phyloP scores from a whole-genome alignment of 768 basidiomycete genomes.

The Melanogaster broomeanus region DNA sequence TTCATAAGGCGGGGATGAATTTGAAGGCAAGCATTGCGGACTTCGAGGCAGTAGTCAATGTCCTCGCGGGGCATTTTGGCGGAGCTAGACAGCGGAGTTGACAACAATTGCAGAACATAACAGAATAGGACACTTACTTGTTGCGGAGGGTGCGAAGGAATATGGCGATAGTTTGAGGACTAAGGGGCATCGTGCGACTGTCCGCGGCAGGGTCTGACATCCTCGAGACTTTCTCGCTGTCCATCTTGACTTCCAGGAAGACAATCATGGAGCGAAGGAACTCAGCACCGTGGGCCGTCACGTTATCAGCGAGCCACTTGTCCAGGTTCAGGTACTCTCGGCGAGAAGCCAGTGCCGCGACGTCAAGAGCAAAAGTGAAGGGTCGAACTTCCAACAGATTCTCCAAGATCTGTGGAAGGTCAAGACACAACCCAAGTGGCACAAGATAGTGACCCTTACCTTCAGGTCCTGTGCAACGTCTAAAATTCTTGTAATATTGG shows the following conservation, averaged over 20 bases:
- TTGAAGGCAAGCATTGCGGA: slow-evolving; percentile 90
- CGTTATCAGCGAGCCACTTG: slow-evolving; percentile 93
- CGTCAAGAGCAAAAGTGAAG: slow-evolving; percentile 88
- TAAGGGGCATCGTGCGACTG: slow-evolving; percentile 83
- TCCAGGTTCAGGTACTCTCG: slow-evolving; percentile 94
- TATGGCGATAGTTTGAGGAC: slow-evolving; percentile 85
- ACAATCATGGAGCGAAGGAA: slow-evolving; percentile 86
- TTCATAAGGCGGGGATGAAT: slow-evolving; percentile 97
- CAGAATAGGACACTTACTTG: slow-evolving; percentile 50
- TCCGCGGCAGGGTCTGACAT: slow-evolving; percentile 79
- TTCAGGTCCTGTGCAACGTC: slow-evolving; percentile 96
- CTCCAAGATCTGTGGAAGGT: slow-evolving; percentile 71
- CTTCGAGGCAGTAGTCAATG: slow-evolving; percentile 84
- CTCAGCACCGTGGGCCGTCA: slow-evolving; percentile 76
- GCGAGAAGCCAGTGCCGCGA: slow-evolving; percentile 90
- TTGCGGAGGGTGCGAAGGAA: slow-evolving; percentile 88
- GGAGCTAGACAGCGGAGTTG: slow-evolving; percentile 47
- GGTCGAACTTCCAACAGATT: slow-evolving; percentile 88
- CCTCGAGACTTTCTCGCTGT: slow-evolving; percentile 77
- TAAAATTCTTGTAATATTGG: slow-evolving; percentile 92
- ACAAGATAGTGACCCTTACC: slow-evolving; percentile 42
- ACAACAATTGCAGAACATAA: neutral
- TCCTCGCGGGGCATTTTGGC: slow-evolving; percentile 75
- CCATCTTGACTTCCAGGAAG: slow-evolving; percentile 92
- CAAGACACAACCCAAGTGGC: neutral